Conservation (phyloP, 208 protist species). For the Crithidia mellificae region DNA sequence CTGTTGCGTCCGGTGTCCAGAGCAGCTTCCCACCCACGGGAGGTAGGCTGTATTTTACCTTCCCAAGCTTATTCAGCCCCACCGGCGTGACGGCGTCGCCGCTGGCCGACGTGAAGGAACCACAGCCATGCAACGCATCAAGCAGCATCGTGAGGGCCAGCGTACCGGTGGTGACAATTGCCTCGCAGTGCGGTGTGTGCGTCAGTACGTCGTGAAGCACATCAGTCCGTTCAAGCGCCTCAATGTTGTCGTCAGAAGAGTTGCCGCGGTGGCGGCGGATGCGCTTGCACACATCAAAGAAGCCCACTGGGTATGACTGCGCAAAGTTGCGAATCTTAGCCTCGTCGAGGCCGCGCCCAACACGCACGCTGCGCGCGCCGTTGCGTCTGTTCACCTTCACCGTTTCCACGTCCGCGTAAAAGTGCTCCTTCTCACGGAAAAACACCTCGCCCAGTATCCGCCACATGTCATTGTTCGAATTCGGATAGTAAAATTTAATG, state of each 20-base stretch:
- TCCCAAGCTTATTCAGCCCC: slow-evolving; percentile 4
- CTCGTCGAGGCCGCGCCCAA: slow-evolving; percentile 14
- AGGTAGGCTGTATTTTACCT: slow-evolving; percentile 10
- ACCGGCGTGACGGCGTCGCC: slow-evolving; percentile 4
- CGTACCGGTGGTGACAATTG: slow-evolving; percentile 37
- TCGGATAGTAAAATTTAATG: slow-evolving; percentile 44
- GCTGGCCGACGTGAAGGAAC: slow-evolving; percentile 8
- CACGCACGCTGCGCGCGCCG: not conserved
- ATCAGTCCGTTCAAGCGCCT: slow-evolving; percentile 18
- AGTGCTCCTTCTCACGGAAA: slow-evolving; percentile 21
- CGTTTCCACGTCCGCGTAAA: slow-evolving; percentile 6
- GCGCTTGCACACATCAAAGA: slow-evolving; percentile 30
- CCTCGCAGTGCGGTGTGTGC: slow-evolving; percentile 25
- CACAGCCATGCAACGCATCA: slow-evolving; percentile 1
- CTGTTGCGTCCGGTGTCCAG: slow-evolving; percentile 4
- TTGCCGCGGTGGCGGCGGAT: slow-evolving; percentile 21
- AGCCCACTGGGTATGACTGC: slow-evolving; percentile 15
- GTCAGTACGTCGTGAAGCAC: slow-evolving; percentile 23
- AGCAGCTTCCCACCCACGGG: slow-evolving; percentile 14
- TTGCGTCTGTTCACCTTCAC: not conserved
- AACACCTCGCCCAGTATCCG: slow-evolving; percentile 32
- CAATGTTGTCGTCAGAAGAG: slow-evolving; percentile 34
- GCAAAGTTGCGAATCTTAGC: slow-evolving; percentile 18
- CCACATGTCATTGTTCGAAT: slow-evolving; percentile 48
- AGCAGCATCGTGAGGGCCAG: slow-evolving; percentile 33